These are phyloP conservation scores for Recurvomyces mirabilis DNA, from an alignment of 495 filamentous ascomycete species.

Conservation along the genomic window DNA sequence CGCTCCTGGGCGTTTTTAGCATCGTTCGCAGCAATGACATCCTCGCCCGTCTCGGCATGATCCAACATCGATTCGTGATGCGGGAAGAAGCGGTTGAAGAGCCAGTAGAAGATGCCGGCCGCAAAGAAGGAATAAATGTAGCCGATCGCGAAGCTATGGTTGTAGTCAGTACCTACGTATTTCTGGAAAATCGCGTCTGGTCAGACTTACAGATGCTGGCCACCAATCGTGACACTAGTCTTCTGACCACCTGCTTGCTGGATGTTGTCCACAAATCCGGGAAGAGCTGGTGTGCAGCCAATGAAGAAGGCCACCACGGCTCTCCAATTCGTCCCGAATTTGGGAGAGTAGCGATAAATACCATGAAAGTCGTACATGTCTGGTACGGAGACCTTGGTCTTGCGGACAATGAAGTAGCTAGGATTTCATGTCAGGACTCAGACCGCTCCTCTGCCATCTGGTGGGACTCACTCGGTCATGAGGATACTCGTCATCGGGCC, in stretches of 20 bases:
- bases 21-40: slow-evolving; percentile 20
- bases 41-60: slow-evolving; percentile 20
- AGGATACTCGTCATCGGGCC: slow-evolving; percentile 59
- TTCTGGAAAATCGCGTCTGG: slow-evolving; percentile 49
- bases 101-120: slow-evolving; percentile 38
- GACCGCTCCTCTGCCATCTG: too few species aligned
- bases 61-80: slow-evolving; percentile 16
- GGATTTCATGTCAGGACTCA: too few species aligned
- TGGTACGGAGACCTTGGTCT: slow-evolving; percentile 47
- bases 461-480: slow-evolving; percentile 53
- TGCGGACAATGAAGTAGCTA: slow-evolving; percentile 35
- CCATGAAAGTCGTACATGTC: slow-evolving; percentile 45
- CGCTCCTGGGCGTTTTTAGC: background rate
- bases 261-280: slow-evolving; percentile 44
- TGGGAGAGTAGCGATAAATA: slow-evolving; percentile 41
- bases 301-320: slow-evolving; percentile 48
- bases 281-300: slow-evolving; percentile 50
- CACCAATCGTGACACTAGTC: slow-evolving; percentile 22
- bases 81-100: slow-evolving; percentile 32
- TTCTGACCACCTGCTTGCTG: slow-evolving; percentile 37
- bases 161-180: slow-evolving; percentile 27
- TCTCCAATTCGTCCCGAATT: slow-evolving; percentile 53
- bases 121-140: slow-evolving; percentile 16
- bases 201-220: slow-evolving; percentile 6
- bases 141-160: slow-evolving; percentile 16